phyloP scores from a whole-genome alignment of 169 alveolate genomes.

The Cryptosporidium baileyi region DNA sequence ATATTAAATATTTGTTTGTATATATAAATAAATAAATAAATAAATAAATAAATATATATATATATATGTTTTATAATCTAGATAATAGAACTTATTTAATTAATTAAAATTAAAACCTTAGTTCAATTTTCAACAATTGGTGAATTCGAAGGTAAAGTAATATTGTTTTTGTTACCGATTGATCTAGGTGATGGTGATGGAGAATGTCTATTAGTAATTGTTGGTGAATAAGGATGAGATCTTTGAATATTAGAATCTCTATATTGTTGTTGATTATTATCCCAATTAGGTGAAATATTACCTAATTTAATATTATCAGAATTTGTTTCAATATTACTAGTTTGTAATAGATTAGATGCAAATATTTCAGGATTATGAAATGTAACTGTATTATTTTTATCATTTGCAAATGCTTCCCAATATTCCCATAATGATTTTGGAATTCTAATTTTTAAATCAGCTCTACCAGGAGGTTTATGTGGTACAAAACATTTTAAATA shows the following conservation, averaged over 20 bases:
- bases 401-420: conserved; percentile 77
- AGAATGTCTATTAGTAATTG: background rate
- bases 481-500: conserved; percentile 75
- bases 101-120: conserved; percentile 49
- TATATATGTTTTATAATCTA: too few species aligned
- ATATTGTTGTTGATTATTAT: background rate
- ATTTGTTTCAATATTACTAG: conserved; percentile 63
- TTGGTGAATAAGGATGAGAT: conserved; percentile 45
- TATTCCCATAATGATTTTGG: conserved; percentile 79
- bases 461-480: conserved; percentile 72
- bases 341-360: conserved; percentile 69
- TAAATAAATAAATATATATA: background rate
- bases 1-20: too few species aligned
- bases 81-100: too few species aligned
- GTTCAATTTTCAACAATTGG: conserved; percentile 19
- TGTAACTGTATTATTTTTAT: conserved; percentile 31
- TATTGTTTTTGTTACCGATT: background rate
- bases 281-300: background rate
- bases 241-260: conserved; percentile 1
- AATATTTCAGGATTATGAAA: conserved; percentile 65
- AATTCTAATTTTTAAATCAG: conserved; percentile 73
- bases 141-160: background rate
- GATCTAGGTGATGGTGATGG: conserved; percentile 35
- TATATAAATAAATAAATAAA: background rate
- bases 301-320: too few species aligned